A percentile compares a stretch with the other conserved stretches of the same genome.
phyloP scores from a whole-genome alignment of 345 rosid genomes.

The Pelargonium nanum region DNA sequence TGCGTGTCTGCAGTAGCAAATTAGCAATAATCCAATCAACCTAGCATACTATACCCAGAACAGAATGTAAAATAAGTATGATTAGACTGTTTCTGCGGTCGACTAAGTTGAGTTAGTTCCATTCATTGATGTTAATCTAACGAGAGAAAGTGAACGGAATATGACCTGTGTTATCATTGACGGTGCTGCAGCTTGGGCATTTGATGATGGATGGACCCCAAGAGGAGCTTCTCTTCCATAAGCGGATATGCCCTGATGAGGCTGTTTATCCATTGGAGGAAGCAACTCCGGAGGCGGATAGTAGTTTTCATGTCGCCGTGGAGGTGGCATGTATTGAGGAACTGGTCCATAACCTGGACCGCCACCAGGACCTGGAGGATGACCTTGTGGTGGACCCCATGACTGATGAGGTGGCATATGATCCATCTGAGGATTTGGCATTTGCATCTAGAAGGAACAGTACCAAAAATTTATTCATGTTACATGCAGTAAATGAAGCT shows the following conservation, averaged over 20 bases:
- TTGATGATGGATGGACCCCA: slow-evolving; percentile 56
- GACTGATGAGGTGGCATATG: slow-evolving; percentile 84
- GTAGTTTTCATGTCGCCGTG: slow-evolving; percentile 68
- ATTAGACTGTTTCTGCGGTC: too few species aligned
- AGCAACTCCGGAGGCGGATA: slow-evolving; percentile 79
- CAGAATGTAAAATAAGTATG: too few species aligned
- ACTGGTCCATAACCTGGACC: slow-evolving; percentile 65
- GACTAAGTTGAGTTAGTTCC: too few species aligned
- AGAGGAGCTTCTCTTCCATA: slow-evolving; percentile 89
- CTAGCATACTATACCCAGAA: too few species aligned
- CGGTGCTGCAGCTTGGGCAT: slow-evolving; percentile 60
- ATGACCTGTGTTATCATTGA: slow-evolving; percentile 92
- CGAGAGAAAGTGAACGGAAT: neutral
- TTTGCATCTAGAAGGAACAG: slow-evolving; percentile 59
- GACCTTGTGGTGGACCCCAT: slow-evolving; percentile 93
- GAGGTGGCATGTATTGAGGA: slow-evolving; percentile 79
- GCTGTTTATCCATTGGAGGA: slow-evolving; percentile 81
- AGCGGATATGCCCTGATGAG: slow-evolving; percentile 92
- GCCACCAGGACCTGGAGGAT: slow-evolving; percentile 52
- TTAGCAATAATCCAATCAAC: neutral
- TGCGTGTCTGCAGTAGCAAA: neutral
- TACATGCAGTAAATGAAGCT: neutral
- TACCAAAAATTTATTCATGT: neutral
- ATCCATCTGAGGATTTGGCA: slow-evolving; percentile 65
- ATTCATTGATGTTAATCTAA: too few species aligned